A percentile compares a stretch with the other conserved stretches of the same genome.
Evolutionary conservation across 345 rosid genomes (phyloP).

Genomic region (Odontarrhena argentea): DNA sequence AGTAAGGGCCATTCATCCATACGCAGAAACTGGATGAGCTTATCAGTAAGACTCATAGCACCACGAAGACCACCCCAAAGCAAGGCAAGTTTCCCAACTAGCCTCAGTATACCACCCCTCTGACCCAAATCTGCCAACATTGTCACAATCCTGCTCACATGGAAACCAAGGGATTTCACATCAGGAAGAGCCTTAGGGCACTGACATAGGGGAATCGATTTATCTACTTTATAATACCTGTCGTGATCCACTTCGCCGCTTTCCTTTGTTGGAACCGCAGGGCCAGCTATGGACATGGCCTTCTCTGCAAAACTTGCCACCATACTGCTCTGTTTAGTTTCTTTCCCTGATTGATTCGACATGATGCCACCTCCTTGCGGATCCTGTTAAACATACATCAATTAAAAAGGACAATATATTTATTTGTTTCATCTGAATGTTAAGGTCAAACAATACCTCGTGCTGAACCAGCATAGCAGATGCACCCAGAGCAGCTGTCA

Average conservation of each 20-base stretch:
- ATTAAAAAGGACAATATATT: constrained; percentile 1
- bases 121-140: constrained; percentile 88
- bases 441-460: constrained; percentile 52
- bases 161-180: constrained; percentile 24
- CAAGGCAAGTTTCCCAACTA: constrained; percentile 91
- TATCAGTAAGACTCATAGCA: constrained; percentile 88
- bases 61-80: constrained; percentile 99
- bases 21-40: constrained; percentile 71
- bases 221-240: constrained; percentile 49
- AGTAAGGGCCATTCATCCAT: constrained; percentile 77
- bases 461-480: constrained; percentile 71
- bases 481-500: constrained; percentile 92
- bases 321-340: constrained; percentile 46
- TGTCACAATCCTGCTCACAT: constrained; percentile 69
- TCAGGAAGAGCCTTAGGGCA: constrained; percentile 26
- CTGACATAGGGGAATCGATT: constrained; percentile 17
- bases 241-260: constrained; percentile 95
- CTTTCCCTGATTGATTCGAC: constrained; percentile 47
- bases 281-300: constrained; percentile 93
- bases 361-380: constrained; percentile 35
- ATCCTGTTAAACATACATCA: constrained; percentile 42
- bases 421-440: constrained; percentile 8
- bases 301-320: constrained; percentile 91
- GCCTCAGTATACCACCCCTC: constrained; percentile 83
- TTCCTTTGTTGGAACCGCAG: constrained; percentile 91